Evolutionary conservation across 208 protist species (phyloP).

Genomic region (Crithidia acanthocephali): DNA sequence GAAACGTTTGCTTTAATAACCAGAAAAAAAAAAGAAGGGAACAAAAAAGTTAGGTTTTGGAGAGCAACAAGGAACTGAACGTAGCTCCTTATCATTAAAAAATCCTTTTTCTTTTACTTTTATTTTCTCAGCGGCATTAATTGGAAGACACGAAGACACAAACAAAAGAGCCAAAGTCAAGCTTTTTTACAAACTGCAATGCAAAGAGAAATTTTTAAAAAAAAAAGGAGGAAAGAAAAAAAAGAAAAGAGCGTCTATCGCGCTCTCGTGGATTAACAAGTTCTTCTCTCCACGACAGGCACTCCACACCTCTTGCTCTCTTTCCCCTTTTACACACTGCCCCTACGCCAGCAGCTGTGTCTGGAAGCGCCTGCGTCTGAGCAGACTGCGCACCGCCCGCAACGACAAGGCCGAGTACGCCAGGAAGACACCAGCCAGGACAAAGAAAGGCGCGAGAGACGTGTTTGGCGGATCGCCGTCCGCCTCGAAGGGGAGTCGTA

Average conservation of each 20-base stretch:
- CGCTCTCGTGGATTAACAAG: too few relatives aligned
- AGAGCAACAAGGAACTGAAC: background rate
- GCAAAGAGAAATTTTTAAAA: too few relatives aligned
- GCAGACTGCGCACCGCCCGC: slow-evolving; percentile 41
- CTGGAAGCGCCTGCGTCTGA: slow-evolving; percentile 55
- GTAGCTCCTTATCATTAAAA: too few relatives aligned
- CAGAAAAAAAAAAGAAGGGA: background rate
- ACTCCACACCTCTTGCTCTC: too few relatives aligned
- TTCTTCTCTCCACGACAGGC: too few relatives aligned
- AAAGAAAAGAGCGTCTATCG: slow-evolving; percentile 8
- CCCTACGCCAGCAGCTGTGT: slow-evolving; percentile 68
- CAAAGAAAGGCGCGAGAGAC: slow-evolving; percentile 65
- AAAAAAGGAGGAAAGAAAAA: slow-evolving; percentile 16
- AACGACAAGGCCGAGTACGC: slow-evolving; percentile 45
- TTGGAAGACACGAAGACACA: too few relatives aligned
- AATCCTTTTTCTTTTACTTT: too few relatives aligned
- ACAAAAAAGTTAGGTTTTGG: background rate
- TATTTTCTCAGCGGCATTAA: too few relatives aligned
- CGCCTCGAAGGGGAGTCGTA: slow-evolving; percentile 67
- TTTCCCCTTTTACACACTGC: too few relatives aligned
- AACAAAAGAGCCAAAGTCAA: too few relatives aligned
- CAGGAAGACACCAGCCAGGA: slow-evolving; percentile 51
- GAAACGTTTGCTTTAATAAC: too few relatives aligned
- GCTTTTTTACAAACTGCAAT: too few relatives aligned
- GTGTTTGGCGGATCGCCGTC: slow-evolving; percentile 51